Evolutionary conservation across 768 basidiomycete species (phyloP), one percentile per base, ranked within the genome.

Genomic region (Suillus sp.): DNA sequence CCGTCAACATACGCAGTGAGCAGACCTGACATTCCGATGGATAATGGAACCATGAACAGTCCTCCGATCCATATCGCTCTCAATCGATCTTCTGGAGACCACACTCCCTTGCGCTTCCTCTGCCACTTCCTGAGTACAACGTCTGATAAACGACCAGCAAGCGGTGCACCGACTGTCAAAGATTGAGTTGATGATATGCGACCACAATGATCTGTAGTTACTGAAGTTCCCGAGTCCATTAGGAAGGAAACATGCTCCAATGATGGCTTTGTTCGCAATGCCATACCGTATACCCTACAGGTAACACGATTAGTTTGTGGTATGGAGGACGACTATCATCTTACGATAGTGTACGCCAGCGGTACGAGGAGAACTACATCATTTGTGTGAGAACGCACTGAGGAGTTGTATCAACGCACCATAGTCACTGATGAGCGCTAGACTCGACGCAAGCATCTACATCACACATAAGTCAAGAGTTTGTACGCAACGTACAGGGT

Each of bases 31-130:
- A 73, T 61, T 0, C 86, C 66, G 1, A 84, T 71, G 1, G 85
- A 81, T 1, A 85, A 43, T 0, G 87, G 88, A 3, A 82, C 77
- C 53, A 87, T 74, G 45, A 82, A 32, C 0, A 77, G 68, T 9
- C 79, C 78, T 25, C 82, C 81, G 14, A 76, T 68, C 10, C 84
- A 63, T 1, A 83, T 75, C 3, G 79, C 84, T 1, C 84, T 78
- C 18, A 88, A 74, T 11, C 88, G 81, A 66, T 88, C 87, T 70
- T 89, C 87, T 1, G 86, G 87, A 59, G 83, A 82, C 85, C 84
- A 87, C 3, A 74, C 67, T 3, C 86, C 86, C 0, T 78, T 79
- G 18, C 86, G 81, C 10, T 73, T 72, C 51, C 76, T 71, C 6
- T 80, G 78, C 76, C 81, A 84, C 56, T 68, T 67, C 5, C 80